Evolutionary conservation across 2,329 filamentous ascomycete genomes (phyloP).

Genomic region (Rutstroemia sp.): DNA sequence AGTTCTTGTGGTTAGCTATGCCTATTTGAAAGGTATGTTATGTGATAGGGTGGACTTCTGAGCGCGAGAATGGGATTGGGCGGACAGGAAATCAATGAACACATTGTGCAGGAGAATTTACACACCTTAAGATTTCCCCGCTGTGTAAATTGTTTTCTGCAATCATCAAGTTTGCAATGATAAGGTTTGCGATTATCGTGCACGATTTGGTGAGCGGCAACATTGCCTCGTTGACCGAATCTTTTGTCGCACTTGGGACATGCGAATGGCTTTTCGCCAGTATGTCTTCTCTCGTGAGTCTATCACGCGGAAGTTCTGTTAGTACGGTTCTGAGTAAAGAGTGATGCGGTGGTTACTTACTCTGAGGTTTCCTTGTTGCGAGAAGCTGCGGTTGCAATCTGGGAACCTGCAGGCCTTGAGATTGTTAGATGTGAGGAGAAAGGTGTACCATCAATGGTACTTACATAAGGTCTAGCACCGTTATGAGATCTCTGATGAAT

Average conservation of each 20-base stretch:
- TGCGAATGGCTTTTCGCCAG: constrained; percentile 75
- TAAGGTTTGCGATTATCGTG: constrained; percentile 74
- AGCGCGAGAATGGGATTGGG: not conserved
- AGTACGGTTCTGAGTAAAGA: not conserved
- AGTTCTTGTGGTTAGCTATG: constrained; percentile 7
- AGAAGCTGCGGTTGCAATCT: constrained; percentile 73
- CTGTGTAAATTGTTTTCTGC: constrained; percentile 82
- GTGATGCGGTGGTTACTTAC: constrained; percentile 36
- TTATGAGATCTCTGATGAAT: constrained; percentile 87
- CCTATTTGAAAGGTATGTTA: too few species aligned
- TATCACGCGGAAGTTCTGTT: constrained; percentile 28
- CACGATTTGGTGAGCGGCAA: constrained; percentile 74
- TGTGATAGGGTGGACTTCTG: too few species aligned
- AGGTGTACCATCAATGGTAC: constrained; percentile 30
- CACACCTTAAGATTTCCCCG: constrained; percentile 82
- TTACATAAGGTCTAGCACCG: constrained; percentile 82
- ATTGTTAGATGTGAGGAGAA: not conserved
- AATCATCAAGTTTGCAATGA: constrained; percentile 73
- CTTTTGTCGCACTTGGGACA: constrained; percentile 74
- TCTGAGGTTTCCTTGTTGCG: constrained; percentile 85
- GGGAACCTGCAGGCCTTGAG: constrained; percentile 27
- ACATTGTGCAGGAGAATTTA: not conserved
- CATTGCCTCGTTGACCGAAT: constrained; percentile 81
- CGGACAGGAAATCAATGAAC: not conserved
- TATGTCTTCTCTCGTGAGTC: constrained; percentile 84